phyloP scores from a whole-genome alignment of 495 filamentous ascomycete genomes.

The Aspergillus taichungensis region DNA sequence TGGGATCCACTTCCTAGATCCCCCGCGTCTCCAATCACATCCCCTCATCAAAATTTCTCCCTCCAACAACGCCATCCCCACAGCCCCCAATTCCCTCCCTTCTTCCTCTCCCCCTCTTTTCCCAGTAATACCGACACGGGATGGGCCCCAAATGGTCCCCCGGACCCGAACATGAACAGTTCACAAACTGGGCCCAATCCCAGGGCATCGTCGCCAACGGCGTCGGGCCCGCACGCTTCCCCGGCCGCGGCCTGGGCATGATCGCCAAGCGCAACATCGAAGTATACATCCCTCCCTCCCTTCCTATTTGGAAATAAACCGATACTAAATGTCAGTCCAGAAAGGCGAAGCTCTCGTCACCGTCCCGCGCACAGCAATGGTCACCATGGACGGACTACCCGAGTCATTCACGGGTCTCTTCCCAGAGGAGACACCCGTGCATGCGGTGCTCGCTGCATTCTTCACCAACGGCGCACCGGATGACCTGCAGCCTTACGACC shows the following conservation, averaged over 20 bases:
- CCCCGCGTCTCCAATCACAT: no score
- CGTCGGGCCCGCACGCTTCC: conserved; percentile 50
- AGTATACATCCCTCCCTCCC: conserved; percentile 29
- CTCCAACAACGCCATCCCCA: no score
- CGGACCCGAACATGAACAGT: conserved; percentile 40
- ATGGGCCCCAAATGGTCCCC: conserved; percentile 32
- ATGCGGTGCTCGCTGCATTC: conserved; percentile 63
- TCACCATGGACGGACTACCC: conserved; percentile 54
- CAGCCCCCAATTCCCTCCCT: background rate
- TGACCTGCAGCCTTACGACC: conserved; percentile 24
- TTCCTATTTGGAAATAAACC: background rate
- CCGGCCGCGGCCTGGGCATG: conserved; percentile 65
- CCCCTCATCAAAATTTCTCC: no score
- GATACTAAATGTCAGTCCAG: conserved; percentile 10
- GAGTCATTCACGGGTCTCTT: conserved; percentile 29
- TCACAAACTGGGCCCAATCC: conserved; percentile 53
- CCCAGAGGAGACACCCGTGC: conserved; percentile 47
- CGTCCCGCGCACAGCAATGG: conserved; percentile 54
- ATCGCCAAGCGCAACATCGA: conserved; percentile 55
- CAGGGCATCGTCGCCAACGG: conserved; percentile 51
- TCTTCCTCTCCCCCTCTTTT: background rate
- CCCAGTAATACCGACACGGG: no score
- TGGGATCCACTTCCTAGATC: no score
- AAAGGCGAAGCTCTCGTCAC: conserved; percentile 48
- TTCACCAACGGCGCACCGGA: conserved; percentile 43